Percentiles rank a stretch among this genome's conserved stretches.
Conservation (phyloP, 768 basidiomycete species). For the Gymnopilus junonius region DNA sequence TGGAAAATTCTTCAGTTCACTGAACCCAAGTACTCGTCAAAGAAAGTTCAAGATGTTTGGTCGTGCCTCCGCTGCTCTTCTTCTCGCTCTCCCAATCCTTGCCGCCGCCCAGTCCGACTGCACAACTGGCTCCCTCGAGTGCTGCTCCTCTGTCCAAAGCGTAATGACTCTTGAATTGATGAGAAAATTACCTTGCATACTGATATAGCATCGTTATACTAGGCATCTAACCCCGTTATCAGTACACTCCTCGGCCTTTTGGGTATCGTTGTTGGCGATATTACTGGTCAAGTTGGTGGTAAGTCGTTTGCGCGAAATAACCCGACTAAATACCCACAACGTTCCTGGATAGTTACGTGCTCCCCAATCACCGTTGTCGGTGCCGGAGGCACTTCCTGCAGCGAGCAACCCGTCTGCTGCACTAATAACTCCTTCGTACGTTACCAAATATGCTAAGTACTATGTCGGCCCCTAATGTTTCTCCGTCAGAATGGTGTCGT, state of each 20-base stretch:
- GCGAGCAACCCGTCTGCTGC: slow-evolving; percentile 36
- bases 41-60: slow-evolving; percentile 24
- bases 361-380: slow-evolving; percentile 34
- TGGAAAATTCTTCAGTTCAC: slow-evolving; percentile 7
- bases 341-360: slow-evolving; percentile 27
- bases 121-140: slow-evolving; percentile 32
- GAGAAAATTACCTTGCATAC: not conserved
- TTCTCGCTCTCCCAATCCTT: slow-evolving; percentile 27
- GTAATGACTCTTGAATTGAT: slow-evolving; percentile 14
- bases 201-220: not conserved
- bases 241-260: slow-evolving; percentile 29
- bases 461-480: not conserved
- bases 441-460: not conserved
- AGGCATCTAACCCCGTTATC: slow-evolving; percentile 19
- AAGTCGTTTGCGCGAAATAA: not conserved
- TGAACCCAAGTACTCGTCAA: slow-evolving; percentile 9
- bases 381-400: slow-evolving; percentile 24
- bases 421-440: slow-evolving; percentile 29
- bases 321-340: not conserved
- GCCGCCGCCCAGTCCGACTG: slow-evolving; percentile 26
- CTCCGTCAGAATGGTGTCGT: slow-evolving; percentile 28
- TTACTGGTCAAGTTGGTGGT: slow-evolving; percentile 24
- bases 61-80: slow-evolving; percentile 18
- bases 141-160: slow-evolving; percentile 26
- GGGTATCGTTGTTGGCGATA: slow-evolving; percentile 23